A percentile compares a stretch with the other conserved stretches of the same genome.
Evolutionary conservation across 2,329 filamentous ascomycete genomes (phyloP).

Genomic region (Aspergillus awamori): DNA sequence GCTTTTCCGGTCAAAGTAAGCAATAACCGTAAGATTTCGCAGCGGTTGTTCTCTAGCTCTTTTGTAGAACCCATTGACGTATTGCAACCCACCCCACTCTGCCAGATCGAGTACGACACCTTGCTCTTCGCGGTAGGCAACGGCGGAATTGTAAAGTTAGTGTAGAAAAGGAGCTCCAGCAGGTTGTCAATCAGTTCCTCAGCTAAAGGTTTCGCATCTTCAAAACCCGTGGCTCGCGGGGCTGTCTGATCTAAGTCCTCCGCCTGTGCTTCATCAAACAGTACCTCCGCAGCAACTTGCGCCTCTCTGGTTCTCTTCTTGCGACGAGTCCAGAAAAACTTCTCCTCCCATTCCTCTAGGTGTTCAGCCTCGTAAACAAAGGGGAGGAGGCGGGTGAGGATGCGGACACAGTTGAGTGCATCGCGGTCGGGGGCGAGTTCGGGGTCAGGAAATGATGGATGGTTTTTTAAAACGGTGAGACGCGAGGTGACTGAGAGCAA

Average conservation of each 20-base stretch:
- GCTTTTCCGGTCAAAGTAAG: conserved; percentile 85
- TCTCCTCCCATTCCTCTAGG: conserved; percentile 82
- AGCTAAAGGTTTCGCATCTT: conserved; percentile 82
- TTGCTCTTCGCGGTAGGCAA: conserved; percentile 72
- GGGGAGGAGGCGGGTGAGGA: conserved; percentile 85
- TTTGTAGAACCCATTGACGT: conserved; percentile 83
- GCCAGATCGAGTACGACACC: conserved; percentile 94
- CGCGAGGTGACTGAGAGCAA: conserved; percentile 81
- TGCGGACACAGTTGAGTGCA: conserved; percentile 91
- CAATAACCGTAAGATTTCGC: conserved; percentile 83
- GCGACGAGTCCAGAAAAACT: conserved; percentile 85
- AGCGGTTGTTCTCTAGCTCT: conserved; percentile 89
- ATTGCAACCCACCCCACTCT: conserved; percentile 95
- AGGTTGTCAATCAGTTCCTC: conserved; percentile 92
- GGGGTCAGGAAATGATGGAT: conserved; percentile 85
- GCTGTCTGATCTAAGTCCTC: conserved; percentile 51
- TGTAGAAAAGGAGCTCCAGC: conserved; percentile 86
- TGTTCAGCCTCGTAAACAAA: conserved; percentile 90
- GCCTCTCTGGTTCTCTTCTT: conserved; percentile 71
- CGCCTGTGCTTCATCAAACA: conserved; percentile 76
- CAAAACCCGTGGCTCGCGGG: conserved; percentile 64
- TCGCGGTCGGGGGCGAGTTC: conserved; percentile 82
- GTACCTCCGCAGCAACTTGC: conserved; percentile 70
- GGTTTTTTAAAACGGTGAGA: conserved; percentile 78
- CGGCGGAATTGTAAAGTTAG: conserved; percentile 80